Evolutionary conservation across 148 eudicot species (phyloP).

Genomic region (Heliamphora exappendiculata): DNA sequence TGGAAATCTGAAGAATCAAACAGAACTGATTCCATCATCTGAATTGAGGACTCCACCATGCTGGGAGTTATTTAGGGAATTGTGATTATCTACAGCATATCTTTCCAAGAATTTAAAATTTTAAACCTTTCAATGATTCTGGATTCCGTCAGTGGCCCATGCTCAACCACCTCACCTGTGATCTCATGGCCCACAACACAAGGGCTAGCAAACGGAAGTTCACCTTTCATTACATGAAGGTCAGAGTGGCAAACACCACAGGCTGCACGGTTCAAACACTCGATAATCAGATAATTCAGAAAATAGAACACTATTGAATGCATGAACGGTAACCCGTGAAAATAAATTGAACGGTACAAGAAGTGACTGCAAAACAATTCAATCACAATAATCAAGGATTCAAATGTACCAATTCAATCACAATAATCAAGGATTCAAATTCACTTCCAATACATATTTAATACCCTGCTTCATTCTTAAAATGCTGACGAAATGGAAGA

Average conservation of each 20-base stretch:
- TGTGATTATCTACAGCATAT: background rate
- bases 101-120: background rate
- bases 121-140: slow-evolving; percentile 62
- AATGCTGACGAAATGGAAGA: background rate
- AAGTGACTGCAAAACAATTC: background rate
- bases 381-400: background rate
- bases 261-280: slow-evolving; percentile 44
- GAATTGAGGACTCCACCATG: background rate
- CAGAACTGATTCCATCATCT: slow-evolving; percentile 15
- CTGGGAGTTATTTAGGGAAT: background rate
- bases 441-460: background rate
- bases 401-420: background rate
- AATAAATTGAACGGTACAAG: background rate
- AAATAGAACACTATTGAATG: background rate
- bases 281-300: slow-evolving; percentile 11
- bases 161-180: slow-evolving; percentile 96
- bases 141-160: slow-evolving; percentile 74
- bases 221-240: slow-evolving; percentile 95
- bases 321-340: background rate
- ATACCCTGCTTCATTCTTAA: background rate
- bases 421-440: background rate
- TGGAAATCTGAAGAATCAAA: slow-evolving; percentile 58
- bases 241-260: slow-evolving; percentile 99
- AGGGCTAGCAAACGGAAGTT: slow-evolving; percentile 88
- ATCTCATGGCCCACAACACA: slow-evolving; percentile 97